phyloP scores from a whole-genome alignment of 129 eudicot species.

The Chrysanthemum lavandulifolium region DNA sequence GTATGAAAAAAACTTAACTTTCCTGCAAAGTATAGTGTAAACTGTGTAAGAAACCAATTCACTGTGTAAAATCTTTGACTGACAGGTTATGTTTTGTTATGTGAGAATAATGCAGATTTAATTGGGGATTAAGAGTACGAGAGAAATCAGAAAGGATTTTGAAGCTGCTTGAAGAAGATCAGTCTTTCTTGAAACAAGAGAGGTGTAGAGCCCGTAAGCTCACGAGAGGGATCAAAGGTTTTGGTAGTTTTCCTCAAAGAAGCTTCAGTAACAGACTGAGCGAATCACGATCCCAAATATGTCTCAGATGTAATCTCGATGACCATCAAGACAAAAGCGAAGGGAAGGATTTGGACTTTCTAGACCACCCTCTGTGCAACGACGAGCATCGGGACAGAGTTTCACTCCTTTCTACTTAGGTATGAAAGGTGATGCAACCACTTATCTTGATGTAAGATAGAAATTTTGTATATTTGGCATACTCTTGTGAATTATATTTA shows the following conservation, averaged over 20 bases:
- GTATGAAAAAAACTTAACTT: constrained; percentile 21
- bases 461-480: constrained; percentile 1
- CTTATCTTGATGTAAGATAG: background rate
- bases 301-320: constrained; percentile 25
- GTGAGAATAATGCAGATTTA: constrained; percentile 43
- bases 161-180: constrained; percentile 52
- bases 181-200: constrained; percentile 53
- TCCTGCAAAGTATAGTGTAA: background rate
- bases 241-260: constrained; percentile 56
- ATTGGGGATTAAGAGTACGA: constrained; percentile 67
- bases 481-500: constrained; percentile 21
- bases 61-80: too few species aligned
- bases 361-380: constrained; percentile 43
- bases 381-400: constrained; percentile 37
- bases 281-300: constrained; percentile 23
- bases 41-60: background rate
- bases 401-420: constrained; percentile 41
- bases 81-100: background rate
- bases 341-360: constrained; percentile 5
- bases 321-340: constrained; percentile 11
- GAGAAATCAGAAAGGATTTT: constrained; percentile 53
- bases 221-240: constrained; percentile 61
- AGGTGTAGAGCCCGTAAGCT: constrained; percentile 55
- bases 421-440: background rate
- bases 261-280: constrained; percentile 19